Conservation (phyloP, 768 basidiomycete species). For the Polyporus arcularius region DNA sequence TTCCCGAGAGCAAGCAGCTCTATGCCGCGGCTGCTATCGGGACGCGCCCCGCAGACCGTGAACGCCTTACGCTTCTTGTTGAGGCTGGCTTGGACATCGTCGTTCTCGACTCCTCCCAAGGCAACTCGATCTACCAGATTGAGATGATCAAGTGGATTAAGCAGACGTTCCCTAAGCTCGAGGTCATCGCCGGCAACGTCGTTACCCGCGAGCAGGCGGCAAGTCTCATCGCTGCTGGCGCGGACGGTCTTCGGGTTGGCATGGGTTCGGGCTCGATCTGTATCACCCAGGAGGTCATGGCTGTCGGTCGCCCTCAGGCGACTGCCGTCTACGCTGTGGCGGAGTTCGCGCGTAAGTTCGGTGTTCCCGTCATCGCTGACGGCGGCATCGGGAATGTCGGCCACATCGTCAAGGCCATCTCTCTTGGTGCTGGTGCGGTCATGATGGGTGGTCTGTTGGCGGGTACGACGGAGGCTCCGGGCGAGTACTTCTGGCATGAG, state of each 20-base stretch:
- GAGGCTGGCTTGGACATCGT: slow-evolving; percentile 96
- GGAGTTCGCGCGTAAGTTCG: slow-evolving; percentile 91
- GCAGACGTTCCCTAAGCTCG: slow-evolving; percentile 75
- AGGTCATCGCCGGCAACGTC: slow-evolving; percentile 97
- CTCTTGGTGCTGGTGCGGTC: slow-evolving; percentile 92
- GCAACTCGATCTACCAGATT: slow-evolving; percentile 90
- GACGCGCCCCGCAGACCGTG: slow-evolving; percentile 85
- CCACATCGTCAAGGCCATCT: slow-evolving; percentile 95
- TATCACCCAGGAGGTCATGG: slow-evolving; percentile 99
- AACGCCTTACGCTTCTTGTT: slow-evolving; percentile 81
- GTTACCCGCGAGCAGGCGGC: slow-evolving; percentile 98
- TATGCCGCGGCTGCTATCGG: slow-evolving; percentile 96
- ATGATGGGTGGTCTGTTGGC: slow-evolving; percentile 99
- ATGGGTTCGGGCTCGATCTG: slow-evolving; percentile 99
- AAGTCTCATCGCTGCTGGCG: slow-evolving; percentile 88
- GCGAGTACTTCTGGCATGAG: slow-evolving; percentile 99
- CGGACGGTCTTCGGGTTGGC: slow-evolving; percentile 92
- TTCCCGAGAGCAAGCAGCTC: slow-evolving; percentile 89
- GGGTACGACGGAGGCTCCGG: slow-evolving; percentile 95
- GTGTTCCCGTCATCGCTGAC: slow-evolving; percentile 95
- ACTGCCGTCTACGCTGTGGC: slow-evolving; percentile 97
- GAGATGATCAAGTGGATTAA: slow-evolving; percentile 98
- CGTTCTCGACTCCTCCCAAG: slow-evolving; percentile 94
- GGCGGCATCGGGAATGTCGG: slow-evolving; percentile 96
- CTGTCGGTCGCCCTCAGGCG: slow-evolving; percentile 96